Evolutionary conservation across 768 basidiomycete genomes (phyloP), one percentile per base, ranked within the genome.

Genomic region (Hygrophorus pudorinus): DNA sequence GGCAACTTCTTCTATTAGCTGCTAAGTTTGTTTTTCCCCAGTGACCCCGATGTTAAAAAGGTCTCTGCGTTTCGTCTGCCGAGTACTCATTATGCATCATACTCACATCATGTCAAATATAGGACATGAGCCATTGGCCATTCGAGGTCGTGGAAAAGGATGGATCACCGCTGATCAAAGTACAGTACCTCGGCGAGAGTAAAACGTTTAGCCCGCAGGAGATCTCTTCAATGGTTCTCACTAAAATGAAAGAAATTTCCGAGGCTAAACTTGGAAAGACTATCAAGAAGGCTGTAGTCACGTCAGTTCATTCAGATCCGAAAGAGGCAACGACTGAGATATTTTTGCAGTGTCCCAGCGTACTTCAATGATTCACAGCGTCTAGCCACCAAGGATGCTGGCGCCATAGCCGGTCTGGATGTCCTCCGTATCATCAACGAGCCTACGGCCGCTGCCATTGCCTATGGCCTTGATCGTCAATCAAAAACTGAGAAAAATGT

Each of bases 361-460:
- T 97, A 97, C 74, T 97, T 97, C 76, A 98, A 98, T 65, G 92
- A 98, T 71, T 93, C 94, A 18, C 94, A 98, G 62, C 87, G 94
- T 61, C 91, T 94, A 59, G 94, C 94, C 16, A 98, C 94, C 56
- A 98, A 96, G 72, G 94, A 98, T 59, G 92, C 94, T 30, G 94
- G 94, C 55, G 79, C 78, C 48, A 97, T 98, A 57, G 77, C 91
- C 14, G 94, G 94, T 50, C 68, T 98, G 53, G 91, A 94, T 61
- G 86, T 97, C 49, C 86, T 94, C 58, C 91, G 94, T 70, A 96
- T 97, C 65, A 94, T 97, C 72, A 97, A 97, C 70, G 94, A 98
- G 66, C 92, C 94, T 31, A 98, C 94, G 38, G 94, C 94, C 32
- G 94, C 94, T 42, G 93, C 93, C 51, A 97, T 97, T 58, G 93